Evolutionary conservation across 2,329 filamentous ascomycete genomes (phyloP), one percentile per base, ranked within the genome.

Genomic region (Fusarium foetens): DNA sequence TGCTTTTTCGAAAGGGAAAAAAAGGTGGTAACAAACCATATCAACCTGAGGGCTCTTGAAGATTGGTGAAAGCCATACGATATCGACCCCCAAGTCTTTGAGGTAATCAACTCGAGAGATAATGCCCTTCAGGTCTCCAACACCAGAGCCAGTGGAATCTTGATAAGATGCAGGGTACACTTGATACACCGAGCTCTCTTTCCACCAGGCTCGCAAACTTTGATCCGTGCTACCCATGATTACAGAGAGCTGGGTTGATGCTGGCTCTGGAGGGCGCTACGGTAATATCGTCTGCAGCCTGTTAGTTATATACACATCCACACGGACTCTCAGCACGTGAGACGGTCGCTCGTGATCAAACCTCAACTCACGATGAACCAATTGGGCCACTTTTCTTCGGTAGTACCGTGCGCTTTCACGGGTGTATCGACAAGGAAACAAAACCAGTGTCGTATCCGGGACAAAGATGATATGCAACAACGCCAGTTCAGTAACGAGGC

Each of bases 131-230:
- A 90, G 79, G 67, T 90, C 88, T 43, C 88, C 88, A 51, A 85
- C 79, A 9, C 88, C 88, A 63, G 87, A 85, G 43, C 85, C 86
- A 25, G 86, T 89, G 45, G 85, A 86, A 77, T 90, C 88, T 69
- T 88, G 85, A 81, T 90, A 90, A 31, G 86, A 88, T n/a, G 88
- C 85, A 5, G 88, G 87, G 76, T 90, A 91, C 68, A 91, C 86
- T 71, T 91, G 88, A 76, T 91, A 91, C 27, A 90, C 86, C 14
- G 86, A 83, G 55, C 84, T 85, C 77, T 90, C 87, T 72, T 90
- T 89, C 88, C 89, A 90, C 88, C 88, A 90, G 21, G 78, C 76
- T 36, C 78, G 77, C 13, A 70, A 70, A 57, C 77, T 79, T 39
- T 79, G 66, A 31, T 51, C 69, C 41, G 61, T 49, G 31, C 60